Percentiles rank a stretch among this genome's conserved stretches.
These are phyloP conservation scores for Coemansia sp. DNA, from an alignment of 192 early-diverging fungal genomes.

Conservation along the genomic window DNA sequence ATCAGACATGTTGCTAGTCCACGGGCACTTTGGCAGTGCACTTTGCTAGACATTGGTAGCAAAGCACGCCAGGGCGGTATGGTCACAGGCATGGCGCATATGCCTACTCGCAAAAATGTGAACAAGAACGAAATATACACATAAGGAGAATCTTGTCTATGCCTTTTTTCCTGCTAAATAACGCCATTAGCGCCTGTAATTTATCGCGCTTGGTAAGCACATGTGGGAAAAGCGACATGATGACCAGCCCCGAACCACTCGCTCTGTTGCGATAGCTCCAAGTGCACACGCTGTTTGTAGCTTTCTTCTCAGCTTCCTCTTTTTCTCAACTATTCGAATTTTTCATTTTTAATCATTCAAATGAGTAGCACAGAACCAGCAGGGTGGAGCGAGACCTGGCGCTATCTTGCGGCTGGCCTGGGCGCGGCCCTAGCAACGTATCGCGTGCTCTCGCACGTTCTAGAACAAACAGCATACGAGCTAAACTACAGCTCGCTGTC, in stretches of 20 bases:
- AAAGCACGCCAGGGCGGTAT: not conserved
- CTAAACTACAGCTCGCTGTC: not conserved
- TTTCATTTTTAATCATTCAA: not conserved
- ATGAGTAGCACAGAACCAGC: not conserved
- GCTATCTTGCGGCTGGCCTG: constrained; percentile 7
- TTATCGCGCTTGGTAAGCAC: not conserved
- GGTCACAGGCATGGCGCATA: not conserved
- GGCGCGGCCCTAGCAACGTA: constrained; percentile 24
- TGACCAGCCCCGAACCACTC: too few species aligned
- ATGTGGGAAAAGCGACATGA: not conserved
- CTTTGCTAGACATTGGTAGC: not conserved
- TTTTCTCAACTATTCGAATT: not conserved
- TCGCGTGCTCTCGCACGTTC: constrained; percentile 27
- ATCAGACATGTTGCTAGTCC: constrained; percentile 9
- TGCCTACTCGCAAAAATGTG: not conserved
- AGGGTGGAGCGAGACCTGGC: constrained; percentile 5
- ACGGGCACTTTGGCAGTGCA: not conserved
- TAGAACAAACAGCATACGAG: constrained; percentile 35
- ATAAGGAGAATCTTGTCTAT: not conserved
- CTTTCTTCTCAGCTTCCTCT: too few species aligned
- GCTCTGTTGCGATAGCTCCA: too few species aligned
- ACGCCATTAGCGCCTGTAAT: not conserved
- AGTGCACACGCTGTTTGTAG: too few species aligned
- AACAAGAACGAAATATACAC: not conserved
- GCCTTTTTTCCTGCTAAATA: not conserved